Evolutionary conservation across 805 yeast species (phyloP).

Genomic region (Tetrapisispora iriomotensis): DNA sequence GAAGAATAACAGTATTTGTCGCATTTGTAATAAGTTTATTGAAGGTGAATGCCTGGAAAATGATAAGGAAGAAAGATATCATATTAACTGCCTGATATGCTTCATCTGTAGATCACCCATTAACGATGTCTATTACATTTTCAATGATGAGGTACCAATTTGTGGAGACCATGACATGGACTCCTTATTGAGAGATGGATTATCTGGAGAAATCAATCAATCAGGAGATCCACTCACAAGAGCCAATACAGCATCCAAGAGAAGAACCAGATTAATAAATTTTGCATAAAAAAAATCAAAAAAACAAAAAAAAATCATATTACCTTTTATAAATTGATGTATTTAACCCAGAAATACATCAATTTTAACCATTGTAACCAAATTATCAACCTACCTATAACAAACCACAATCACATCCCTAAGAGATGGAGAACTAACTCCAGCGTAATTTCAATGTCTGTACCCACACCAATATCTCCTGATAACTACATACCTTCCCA

Average conservation of each 20-base stretch:
- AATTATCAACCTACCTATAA: too few relatives aligned
- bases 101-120: constrained; percentile 44
- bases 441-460: too few relatives aligned
- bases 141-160: constrained; percentile 21
- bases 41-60: constrained; percentile 88
- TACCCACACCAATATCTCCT: too few relatives aligned
- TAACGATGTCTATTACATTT: constrained; percentile 40
- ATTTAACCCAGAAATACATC: too few relatives aligned
- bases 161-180: constrained; percentile 26
- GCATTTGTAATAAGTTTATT: constrained; percentile 60
- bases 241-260: constrained; percentile 19
- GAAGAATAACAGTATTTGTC: constrained; percentile 66
- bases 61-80: constrained; percentile 63
- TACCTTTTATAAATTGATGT: too few relatives aligned
- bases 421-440: too few relatives aligned
- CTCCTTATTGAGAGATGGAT: constrained; percentile 10
- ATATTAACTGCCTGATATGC: constrained; percentile 64
- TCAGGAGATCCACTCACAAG: background rate
- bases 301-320: too few relatives aligned
- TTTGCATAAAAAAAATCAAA: constrained; percentile 6
- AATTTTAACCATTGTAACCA: too few relatives aligned
- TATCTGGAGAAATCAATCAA: background rate
- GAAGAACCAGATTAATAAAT: constrained; percentile 26
- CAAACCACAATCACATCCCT: too few relatives aligned
- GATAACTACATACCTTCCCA: too few relatives aligned